Percentiles rank a stretch among this genome's conserved stretches.
Conservation (phyloP, 176 grass and related monocot species). For the Tillandsia leiboldiana region DNA sequence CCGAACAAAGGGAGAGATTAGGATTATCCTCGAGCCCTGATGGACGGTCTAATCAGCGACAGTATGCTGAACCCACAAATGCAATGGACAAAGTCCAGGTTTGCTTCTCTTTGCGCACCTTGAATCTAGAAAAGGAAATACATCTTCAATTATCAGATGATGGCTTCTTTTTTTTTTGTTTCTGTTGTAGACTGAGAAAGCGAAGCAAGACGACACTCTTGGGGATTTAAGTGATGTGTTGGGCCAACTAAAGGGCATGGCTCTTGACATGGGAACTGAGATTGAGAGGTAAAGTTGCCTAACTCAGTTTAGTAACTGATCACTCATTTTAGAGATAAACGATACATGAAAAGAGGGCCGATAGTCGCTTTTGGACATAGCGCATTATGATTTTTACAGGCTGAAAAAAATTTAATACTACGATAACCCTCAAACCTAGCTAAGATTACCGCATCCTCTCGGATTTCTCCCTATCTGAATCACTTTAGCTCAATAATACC, state of each 20-base stretch:
- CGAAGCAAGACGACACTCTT: slow-evolving; percentile 15
- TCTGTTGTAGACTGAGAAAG: slow-evolving; percentile 23
- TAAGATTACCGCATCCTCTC: no score
- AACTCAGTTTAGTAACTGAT: background rate
- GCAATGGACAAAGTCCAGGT: slow-evolving; percentile 32
- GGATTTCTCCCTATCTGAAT: no score
- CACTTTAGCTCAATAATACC: no score
- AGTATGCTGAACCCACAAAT: slow-evolving; percentile 14
- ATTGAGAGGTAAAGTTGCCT: slow-evolving; percentile 7
- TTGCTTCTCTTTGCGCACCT: background rate
- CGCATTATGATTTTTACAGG: no score
- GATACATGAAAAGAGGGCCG: no score
- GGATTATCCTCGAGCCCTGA: slow-evolving; percentile 6
- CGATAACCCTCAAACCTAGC: no score
- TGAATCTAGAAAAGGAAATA: background rate
- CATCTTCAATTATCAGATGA: background rate
- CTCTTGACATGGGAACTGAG: slow-evolving; percentile 25
- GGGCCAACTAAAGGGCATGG: slow-evolving; percentile 22
- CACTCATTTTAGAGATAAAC: no score
- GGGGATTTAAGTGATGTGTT: slow-evolving; percentile 14
- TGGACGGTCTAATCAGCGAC: background rate
- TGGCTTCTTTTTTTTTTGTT: background rate
- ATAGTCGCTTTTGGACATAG: no score
- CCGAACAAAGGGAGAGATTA: slow-evolving; percentile 21
- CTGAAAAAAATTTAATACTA: no score